Percentiles rank a stretch among this genome's conserved stretches.
Evolutionary conservation across 192 early-diverging fungal species (phyloP).

Genomic region (Dispira simplex): DNA sequence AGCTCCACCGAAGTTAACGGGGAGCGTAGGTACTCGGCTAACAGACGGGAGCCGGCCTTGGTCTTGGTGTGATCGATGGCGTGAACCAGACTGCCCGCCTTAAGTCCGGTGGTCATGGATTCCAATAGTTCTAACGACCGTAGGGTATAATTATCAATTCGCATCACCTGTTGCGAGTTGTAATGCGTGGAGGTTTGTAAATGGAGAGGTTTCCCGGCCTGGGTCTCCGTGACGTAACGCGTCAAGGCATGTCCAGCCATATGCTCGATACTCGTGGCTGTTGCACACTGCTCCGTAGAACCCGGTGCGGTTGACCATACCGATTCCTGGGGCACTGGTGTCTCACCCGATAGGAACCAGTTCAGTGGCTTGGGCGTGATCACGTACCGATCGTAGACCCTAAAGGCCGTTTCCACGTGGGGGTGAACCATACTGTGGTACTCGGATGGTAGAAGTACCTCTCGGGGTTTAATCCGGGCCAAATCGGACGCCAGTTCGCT

Average conservation of each 20-base stretch:
- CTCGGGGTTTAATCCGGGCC: slow-evolving; percentile 68
- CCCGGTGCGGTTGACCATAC: slow-evolving; percentile 18
- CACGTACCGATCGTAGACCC: background rate
- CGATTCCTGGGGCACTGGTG: slow-evolving; percentile 2
- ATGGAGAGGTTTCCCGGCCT: slow-evolving; percentile 40
- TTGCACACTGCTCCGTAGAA: background rate
- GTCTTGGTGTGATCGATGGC: slow-evolving; percentile 70
- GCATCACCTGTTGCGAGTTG: slow-evolving; percentile 35
- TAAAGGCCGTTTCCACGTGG: background rate
- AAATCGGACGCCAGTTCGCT: slow-evolving; percentile 44
- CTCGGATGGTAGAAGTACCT: slow-evolving; percentile 41
- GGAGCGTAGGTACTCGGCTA: slow-evolving; percentile 49
- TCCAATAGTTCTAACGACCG: slow-evolving; percentile 58
- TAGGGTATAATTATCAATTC: slow-evolving; percentile 68
- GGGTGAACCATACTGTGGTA: background rate
- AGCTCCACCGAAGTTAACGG: slow-evolving; percentile 45
- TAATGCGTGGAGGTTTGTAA: slow-evolving; percentile 47
- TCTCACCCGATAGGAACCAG: background rate
- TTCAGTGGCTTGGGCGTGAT: background rate
- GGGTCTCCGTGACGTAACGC: slow-evolving; percentile 56
- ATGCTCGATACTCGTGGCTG: slow-evolving; percentile 16
- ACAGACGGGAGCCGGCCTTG: slow-evolving; percentile 53
- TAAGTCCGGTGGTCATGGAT: slow-evolving; percentile 24
- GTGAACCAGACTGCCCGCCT: slow-evolving; percentile 41
- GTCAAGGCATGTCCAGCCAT: slow-evolving; percentile 32